These are phyloP conservation scores for Desmodesmus armatus DNA, from an alignment of 139 green algal genomes.

Conservation along the genomic window DNA sequence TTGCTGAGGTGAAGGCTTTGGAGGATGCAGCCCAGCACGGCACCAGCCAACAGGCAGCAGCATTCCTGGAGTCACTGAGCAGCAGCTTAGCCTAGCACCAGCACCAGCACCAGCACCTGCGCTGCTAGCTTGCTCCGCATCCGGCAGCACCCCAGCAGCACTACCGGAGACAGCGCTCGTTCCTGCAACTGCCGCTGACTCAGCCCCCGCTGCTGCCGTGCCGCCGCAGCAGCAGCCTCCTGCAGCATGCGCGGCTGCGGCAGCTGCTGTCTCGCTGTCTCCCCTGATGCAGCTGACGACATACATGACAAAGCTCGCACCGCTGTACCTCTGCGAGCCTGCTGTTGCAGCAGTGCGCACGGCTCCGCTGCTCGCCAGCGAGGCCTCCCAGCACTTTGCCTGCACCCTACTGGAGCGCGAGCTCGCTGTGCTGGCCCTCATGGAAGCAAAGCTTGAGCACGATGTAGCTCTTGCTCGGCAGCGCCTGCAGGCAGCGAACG, in stretches of 20 bases:
- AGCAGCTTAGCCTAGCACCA: slow-evolving; percentile 28
- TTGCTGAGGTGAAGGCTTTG: slow-evolving; percentile 59
- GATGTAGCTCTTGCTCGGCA: slow-evolving; percentile 56
- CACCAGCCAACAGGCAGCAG: slow-evolving; percentile 54
- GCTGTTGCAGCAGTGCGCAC: slow-evolving; percentile 64
- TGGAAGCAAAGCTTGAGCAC: slow-evolving; percentile 79
- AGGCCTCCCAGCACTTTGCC: slow-evolving; percentile 70
- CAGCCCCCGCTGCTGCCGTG: not conserved
- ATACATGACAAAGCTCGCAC: slow-evolving; percentile 20
- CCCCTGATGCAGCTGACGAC: not conserved
- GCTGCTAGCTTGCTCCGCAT: not conserved
- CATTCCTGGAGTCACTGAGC: slow-evolving; percentile 73
- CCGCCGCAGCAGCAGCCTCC: slow-evolving; percentile 4
- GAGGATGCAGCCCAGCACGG: slow-evolving; percentile 55
- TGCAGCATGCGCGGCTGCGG: not conserved
- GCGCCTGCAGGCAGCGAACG: slow-evolving; percentile 52
- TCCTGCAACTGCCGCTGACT: not conserved
- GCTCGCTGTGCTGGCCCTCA: slow-evolving; percentile 70
- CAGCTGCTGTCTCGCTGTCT: not conserved
- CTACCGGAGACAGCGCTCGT: not conserved
- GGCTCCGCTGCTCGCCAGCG: slow-evolving; percentile 56
- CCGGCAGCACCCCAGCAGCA: slow-evolving; percentile 31
- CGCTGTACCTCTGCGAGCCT: slow-evolving; percentile 62
- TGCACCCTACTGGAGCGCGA: slow-evolving; percentile 78
- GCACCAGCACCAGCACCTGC: slow-evolving; percentile 4